Base-by-base conservation (phyloP, 768 basidiomycete species). In the Tricholoma furcatifolium region DNA sequence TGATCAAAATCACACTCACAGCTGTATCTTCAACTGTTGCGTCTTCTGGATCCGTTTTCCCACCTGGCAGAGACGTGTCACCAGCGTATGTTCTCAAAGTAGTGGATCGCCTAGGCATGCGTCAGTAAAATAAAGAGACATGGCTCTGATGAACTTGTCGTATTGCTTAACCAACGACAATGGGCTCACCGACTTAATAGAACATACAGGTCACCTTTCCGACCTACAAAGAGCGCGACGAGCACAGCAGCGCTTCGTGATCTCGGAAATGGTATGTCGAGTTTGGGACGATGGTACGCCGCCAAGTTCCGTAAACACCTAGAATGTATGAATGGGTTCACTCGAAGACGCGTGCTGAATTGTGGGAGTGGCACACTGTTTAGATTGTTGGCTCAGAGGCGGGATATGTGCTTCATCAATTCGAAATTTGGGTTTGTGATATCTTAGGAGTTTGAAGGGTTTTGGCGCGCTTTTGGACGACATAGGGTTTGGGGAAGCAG, bases 21-120 rank as follows among this genome's bases (percentile, higher is more conserved):
- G 92, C 93, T 2, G 92, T 86, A 54, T 88, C 87, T 62, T 94
- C 93, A 2, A 85, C 71, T 36, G 79, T 82, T 56, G 61, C 65
- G 65, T 95, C 93, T 36, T 71, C 74, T 2, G 73, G 71, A 14
- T 96, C 93, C 6, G 85, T 77, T 64, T 85, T 91, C 0, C 93
- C 93, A 6, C 93, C 93, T 0, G 93, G 93, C 4, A 96, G 70
- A 1, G 91, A 88, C 0, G 93, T 96, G 65, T 95, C 93, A 0
- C 91, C 91, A 0, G 93, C 88, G 60, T 89, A 96, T 8, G 85
- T 78, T 34, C 83, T 74, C 59, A 96, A 70, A 3, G 80, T 80
- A 0, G 85, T 76, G 1, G 92, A 84, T 2, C 93, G 84, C 55
- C 93, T 95, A 39, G 42, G 12, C 20, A 41, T 27, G 27, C 27